These are phyloP conservation scores for Botrytis byssoidea DNA, from an alignment of 2,329 filamentous ascomycete genomes.

Conservation along the genomic window DNA sequence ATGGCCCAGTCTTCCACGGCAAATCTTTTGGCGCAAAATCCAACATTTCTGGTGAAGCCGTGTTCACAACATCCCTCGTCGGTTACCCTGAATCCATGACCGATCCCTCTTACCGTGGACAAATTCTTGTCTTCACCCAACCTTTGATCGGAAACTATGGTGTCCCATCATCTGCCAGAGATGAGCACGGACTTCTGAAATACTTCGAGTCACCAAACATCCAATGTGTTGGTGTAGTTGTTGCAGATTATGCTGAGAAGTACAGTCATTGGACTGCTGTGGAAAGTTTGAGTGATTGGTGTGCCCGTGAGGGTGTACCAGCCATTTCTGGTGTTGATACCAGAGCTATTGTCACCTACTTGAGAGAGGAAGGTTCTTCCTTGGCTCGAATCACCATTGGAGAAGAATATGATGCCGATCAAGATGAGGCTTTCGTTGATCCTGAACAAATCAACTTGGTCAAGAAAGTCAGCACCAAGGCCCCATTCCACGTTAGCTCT, in stretches of 20 bases:
- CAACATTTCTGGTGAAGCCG: conserved; percentile 96
- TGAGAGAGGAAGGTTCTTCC: conserved; percentile 95
- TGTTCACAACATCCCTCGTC: conserved; percentile 97
- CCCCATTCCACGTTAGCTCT: conserved; percentile 91
- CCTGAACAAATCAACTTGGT: conserved; percentile 96
- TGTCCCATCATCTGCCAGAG: conserved; percentile 80
- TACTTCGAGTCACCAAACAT: conserved; percentile 99
- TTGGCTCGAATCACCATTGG: conserved; percentile 92
- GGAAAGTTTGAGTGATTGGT: conserved; percentile 90
- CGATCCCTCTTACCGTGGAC: conserved; percentile 83
- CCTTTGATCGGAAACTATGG: conserved; percentile 98
- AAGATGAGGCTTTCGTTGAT: conserved; percentile 94
- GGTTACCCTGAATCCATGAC: conserved; percentile 96
- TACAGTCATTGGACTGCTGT: conserved; percentile 99
- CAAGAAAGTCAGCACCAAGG: conserved; percentile 94
- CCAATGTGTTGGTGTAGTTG: conserved; percentile 92
- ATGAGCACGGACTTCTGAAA: conserved; percentile 86
- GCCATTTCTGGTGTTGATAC: conserved; percentile 97
- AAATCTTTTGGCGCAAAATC: conserved; percentile 94
- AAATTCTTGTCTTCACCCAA: conserved; percentile 98
- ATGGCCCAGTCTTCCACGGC: conserved; percentile 93
- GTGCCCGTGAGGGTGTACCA: conserved; percentile 90
- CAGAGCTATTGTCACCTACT: conserved; percentile 89
- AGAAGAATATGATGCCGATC: conserved; percentile 96
- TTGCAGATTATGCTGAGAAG: conserved; percentile 87